phyloP scores from a whole-genome alignment of 1,139 yeast species.

The Hanseniaspora gamundiae region DNA sequence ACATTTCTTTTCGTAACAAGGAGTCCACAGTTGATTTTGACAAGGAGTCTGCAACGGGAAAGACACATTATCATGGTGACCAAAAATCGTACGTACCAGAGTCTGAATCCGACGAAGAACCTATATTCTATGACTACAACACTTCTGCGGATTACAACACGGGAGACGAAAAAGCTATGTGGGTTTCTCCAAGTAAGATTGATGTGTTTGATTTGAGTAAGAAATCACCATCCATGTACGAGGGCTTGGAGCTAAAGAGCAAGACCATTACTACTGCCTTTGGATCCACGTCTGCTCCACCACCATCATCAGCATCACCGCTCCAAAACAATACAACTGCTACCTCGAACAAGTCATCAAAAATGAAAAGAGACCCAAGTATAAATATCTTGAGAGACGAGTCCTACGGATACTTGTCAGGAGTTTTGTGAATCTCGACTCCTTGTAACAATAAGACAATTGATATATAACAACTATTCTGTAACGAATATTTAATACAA shows the following conservation, averaged over 20 bases:
- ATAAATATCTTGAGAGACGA: neutral
- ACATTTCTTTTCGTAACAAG: neutral
- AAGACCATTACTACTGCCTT: no score
- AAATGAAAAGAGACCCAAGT: neutral
- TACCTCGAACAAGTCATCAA: neutral
- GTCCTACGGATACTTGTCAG: neutral
- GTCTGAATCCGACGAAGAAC: neutral
- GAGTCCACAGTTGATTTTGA: no score
- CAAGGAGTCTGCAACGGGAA: no score
- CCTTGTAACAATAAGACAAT: no score
- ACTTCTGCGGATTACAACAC: neutral
- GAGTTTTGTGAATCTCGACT: neutral
- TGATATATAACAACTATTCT: no score
- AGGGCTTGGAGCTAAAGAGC: neutral
- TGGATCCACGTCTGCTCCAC: no score
- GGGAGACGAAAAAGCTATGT: constrained; percentile 16
- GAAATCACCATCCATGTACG: constrained; percentile 4
- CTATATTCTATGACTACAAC: neutral
- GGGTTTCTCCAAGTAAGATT: constrained; percentile 25
- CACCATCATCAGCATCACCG: no score
- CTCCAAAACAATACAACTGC: no score
- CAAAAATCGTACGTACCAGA: no score
- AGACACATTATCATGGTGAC: no score
- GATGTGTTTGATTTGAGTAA: constrained; percentile 16
- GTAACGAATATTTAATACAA: no score